phyloP scores from a whole-genome alignment of 1,284 basidiomycete species.

The Ganoderma leucocontextum region DNA sequence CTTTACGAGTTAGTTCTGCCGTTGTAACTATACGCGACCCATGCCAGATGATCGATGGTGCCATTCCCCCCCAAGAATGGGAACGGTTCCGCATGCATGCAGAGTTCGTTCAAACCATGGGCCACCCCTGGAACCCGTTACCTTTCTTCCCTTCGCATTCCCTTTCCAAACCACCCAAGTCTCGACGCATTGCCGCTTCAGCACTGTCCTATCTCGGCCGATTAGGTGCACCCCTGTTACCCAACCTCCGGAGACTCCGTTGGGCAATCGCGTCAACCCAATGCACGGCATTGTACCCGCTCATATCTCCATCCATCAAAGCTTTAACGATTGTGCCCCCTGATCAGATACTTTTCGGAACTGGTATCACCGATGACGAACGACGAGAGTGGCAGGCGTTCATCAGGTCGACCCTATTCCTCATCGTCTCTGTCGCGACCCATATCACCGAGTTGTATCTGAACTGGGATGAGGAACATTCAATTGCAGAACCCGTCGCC shows the following conservation, averaged over 20 bases:
- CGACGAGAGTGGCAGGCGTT: neutral
- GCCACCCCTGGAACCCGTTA: neutral
- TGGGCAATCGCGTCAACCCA: neutral
- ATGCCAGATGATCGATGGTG: slow-evolving; percentile 1
- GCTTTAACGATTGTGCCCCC: neutral
- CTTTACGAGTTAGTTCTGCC: too few species aligned
- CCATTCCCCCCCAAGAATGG: neutral
- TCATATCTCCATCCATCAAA: neutral
- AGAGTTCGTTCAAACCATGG: neutral
- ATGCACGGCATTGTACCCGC: neutral
- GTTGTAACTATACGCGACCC: too few species aligned
- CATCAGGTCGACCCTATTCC: neutral
- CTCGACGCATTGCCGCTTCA: neutral
- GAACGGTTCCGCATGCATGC: slow-evolving; percentile 4
- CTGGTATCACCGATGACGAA: neutral
- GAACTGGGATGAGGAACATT: neutral
- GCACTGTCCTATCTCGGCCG: neutral
- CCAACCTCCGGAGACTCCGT: neutral
- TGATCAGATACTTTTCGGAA: neutral
- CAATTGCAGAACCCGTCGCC: neutral
- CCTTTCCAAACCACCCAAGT: too few species aligned
- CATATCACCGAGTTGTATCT: neutral
- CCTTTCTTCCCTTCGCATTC: too few species aligned
- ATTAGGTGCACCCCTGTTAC: neutral
- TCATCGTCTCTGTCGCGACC: neutral